phyloP scores from a whole-genome alignment of 441 rosid genomes.

The Erodium chrysanthum region DNA sequence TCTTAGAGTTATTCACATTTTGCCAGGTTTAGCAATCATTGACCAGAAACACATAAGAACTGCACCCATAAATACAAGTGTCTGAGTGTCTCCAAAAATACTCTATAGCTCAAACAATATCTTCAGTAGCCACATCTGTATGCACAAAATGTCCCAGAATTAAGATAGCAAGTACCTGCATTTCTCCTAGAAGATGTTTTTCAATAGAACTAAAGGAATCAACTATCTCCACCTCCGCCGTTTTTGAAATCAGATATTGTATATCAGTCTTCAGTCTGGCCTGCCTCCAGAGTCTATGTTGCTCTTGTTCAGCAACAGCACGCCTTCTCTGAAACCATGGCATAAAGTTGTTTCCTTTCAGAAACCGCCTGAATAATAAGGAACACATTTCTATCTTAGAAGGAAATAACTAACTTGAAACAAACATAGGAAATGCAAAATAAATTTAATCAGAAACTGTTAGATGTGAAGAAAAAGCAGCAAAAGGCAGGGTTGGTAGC shows the following conservation, averaged over 20 bases:
- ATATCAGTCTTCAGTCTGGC: conserved; percentile 75
- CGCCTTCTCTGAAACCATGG: conserved; percentile 94
- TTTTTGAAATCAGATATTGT: conserved; percentile 46
- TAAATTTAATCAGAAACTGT: background rate
- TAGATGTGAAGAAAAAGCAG: background rate
- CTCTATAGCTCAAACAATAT: conserved; percentile 2
- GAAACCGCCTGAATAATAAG: conserved; percentile 61
- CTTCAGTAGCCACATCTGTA: background rate
- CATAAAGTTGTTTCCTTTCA: conserved; percentile 77
- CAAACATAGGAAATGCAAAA: background rate
- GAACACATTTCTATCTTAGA: conserved; percentile 16
- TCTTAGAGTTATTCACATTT: background rate
- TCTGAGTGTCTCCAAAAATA: background rate
- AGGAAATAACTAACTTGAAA: conserved; percentile 10
- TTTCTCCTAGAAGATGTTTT: conserved; percentile 65
- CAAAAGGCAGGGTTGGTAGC: background rate
- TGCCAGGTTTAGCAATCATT: background rate
- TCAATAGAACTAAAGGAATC: conserved; percentile 90
- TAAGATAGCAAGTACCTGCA: conserved; percentile 36
- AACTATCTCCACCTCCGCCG: conserved; percentile 78
- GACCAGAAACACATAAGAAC: background rate
- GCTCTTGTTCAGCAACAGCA: conserved; percentile 72
- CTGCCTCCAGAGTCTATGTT: conserved; percentile 72
- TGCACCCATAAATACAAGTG: background rate
- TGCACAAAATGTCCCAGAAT: background rate